Percentiles rank a stretch among this genome's conserved stretches.
Conservation (phyloP, 495 filamentous ascomycete species). For the Amphirosellinia nigrospora region DNA sequence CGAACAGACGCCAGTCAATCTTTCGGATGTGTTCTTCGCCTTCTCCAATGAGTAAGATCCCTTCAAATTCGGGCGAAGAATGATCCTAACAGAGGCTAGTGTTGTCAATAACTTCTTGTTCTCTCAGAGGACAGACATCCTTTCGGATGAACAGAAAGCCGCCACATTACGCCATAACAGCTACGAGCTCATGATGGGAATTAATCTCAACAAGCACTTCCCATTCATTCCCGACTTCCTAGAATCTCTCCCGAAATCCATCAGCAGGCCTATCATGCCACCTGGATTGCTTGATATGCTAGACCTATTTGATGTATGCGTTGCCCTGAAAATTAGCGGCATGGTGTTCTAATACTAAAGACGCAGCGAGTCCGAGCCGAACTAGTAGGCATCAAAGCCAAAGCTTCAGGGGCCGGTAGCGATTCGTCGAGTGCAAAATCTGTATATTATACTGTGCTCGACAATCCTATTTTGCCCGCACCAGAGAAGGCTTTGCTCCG, state of each 20-base stretch:
- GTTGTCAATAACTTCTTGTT: conserved; percentile 49
- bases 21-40: conserved; percentile 48
- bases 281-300: conserved; percentile 48
- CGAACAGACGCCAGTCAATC: conserved; percentile 43
- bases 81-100: conserved; percentile 39
- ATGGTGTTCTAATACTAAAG: conserved; percentile 32
- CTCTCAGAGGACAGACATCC: conserved; percentile 42
- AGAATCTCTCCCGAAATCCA: conserved; percentile 43
- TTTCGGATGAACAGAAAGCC: conserved; percentile 44
- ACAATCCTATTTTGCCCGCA: conserved; percentile 42
- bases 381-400: conserved; percentile 39
- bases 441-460: conserved; percentile 44
- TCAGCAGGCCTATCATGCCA: conserved; percentile 49
- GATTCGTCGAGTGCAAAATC: conserved; percentile 40
- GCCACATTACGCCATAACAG: conserved; percentile 44
- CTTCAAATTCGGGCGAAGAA: conserved; percentile 23
- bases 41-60: conserved; percentile 32
- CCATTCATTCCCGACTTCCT: conserved; percentile 48
- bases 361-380: conserved; percentile 46
- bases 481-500: conserved; percentile 44
- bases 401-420: conserved; percentile 35
- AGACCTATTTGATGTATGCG: conserved; percentile 45
- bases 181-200: conserved; percentile 43
- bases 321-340: conserved; percentile 29
- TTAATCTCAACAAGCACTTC: conserved; percentile 51